Conservation (phyloP, 495 filamentous ascomycete genomes). For the Hypoxylon crocopeplum region DNA sequence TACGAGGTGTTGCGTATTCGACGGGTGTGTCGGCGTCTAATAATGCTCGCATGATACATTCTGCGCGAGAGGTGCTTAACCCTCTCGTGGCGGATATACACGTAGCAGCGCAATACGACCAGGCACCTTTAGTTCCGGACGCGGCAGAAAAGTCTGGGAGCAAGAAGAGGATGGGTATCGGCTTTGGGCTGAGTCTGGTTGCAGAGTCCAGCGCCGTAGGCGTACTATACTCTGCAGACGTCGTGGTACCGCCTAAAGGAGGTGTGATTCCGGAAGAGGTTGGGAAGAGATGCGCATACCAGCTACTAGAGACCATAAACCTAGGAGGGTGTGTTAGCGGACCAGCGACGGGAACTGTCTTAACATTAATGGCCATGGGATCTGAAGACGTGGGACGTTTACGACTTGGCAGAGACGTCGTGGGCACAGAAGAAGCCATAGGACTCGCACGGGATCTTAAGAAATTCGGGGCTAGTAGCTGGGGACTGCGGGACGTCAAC, state of each 20-base stretch:
- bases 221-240: constrained; percentile 85
- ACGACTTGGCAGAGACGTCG: constrained; percentile 72
- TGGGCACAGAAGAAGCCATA: constrained; percentile 80
- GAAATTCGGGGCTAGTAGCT: constrained; percentile 82
- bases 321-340: constrained; percentile 82
- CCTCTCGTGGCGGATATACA: constrained; percentile 85
- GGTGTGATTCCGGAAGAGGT: constrained; percentile 88
- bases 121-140: constrained; percentile 71
- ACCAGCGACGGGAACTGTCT: constrained; percentile 70
- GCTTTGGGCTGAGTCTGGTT: constrained; percentile 88
- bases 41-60: constrained; percentile 94
- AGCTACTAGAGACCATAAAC: constrained; percentile 81
- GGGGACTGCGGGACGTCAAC: constrained; percentile 77
- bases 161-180: constrained; percentile 65
- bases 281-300: constrained; percentile 84
- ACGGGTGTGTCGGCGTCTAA: constrained; percentile 89
- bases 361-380: constrained; percentile 97
- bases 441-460: constrained; percentile 81
- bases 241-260: constrained; percentile 78
- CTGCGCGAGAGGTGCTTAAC: constrained; percentile 86
- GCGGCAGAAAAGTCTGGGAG: constrained; percentile 62
- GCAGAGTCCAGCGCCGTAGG: constrained; percentile 85
- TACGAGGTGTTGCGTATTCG: constrained; percentile 92
- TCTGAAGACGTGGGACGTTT: constrained; percentile 65
- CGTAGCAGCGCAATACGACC: constrained; percentile 68